A percentile compares a stretch with the other conserved stretches of the same genome.
Evolutionary conservation across 108 stramenopile genomes (phyloP).

Genomic region (Conticribra guillardii): DNA sequence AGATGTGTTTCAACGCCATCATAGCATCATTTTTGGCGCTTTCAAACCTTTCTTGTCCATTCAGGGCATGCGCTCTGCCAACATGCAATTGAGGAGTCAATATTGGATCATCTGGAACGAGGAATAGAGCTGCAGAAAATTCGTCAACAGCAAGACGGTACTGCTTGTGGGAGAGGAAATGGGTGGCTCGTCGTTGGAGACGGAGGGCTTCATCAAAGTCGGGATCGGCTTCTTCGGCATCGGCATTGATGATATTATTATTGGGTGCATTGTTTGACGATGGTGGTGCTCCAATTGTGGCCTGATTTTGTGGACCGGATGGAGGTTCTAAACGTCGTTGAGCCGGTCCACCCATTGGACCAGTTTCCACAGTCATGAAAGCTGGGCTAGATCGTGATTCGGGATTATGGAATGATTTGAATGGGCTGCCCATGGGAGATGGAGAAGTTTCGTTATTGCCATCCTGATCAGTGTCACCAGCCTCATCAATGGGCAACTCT

Average conservation of each 20-base stretch:
- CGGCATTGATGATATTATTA: conserved; percentile 21
- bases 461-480: conserved; percentile 8
- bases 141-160: conserved; percentile 84
- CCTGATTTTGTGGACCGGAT: conserved; percentile 4
- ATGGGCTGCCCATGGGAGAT: conserved; percentile 12
- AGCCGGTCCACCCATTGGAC: conserved; percentile 49
- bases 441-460: not conserved
- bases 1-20: conserved; percentile 63
- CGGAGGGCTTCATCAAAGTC: conserved; percentile 92
- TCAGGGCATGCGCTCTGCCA: conserved; percentile 86
- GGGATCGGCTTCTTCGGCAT: conserved; percentile 74
- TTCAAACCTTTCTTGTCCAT: conserved; percentile 81
- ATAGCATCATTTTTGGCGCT: conserved; percentile 80
- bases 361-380: conserved; percentile 40
- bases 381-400: conserved; percentile 23
- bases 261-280: conserved; percentile 7
- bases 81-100: conserved; percentile 82
- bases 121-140: conserved; percentile 85
- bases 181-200: conserved; percentile 77
- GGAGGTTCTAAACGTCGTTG: conserved; percentile 31
- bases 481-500: conserved; percentile 35
- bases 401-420: conserved; percentile 9
- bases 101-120: conserved; percentile 82
- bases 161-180: conserved; percentile 72
- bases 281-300: not conserved